Base-by-base conservation (phyloP, 2,329 filamentous ascomycete species). In the Pseudopyricularia javanii region DNA sequence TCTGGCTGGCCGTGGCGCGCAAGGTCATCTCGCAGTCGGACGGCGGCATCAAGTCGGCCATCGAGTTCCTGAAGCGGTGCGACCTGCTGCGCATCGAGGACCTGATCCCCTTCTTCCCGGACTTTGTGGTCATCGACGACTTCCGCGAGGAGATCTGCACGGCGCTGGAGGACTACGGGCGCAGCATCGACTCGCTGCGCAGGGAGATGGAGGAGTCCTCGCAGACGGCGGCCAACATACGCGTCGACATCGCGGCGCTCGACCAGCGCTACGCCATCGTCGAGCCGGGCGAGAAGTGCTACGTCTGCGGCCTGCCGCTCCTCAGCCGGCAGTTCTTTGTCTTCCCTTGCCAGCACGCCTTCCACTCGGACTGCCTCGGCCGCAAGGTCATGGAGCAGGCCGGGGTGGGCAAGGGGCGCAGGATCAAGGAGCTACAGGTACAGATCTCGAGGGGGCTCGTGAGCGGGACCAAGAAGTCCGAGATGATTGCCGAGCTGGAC, bases 81-180 rank as follows among this genome's bases (percentile, higher is more conserved):
- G 90, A 96, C 56, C 76, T 97, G 12, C 79, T 98, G 49, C 85
- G 86, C 57, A 98, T 98, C 57, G 93, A 98, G 70, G 93, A 98
- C 62, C 71, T 98, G 30, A 97, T 98, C 40, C 93, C 93, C 0
- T 96, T 98, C 73, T 98, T 98, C 70, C 93, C 93, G 0, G 93
- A 98, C 66, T 98, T 98, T 64, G 90, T 97, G 24, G 87, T 97
- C 51, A 97, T 98, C 56, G 93, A 98, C 64, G 93, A 97, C 67
- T 98, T 98, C 77, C 96, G 97, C 65, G 91, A 97, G 57, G 93
- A 98, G 66, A 97, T 98, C 35, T 98, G 93, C 70, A 76, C 82
- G 0, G 93, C 94, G 1, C 77, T 98, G 1, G 93, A 98, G 68
- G 88, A 94, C 57, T 98, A 98, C 70, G 87, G 83, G 48, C 85